Evolutionary conservation across 192 early-diverging fungal genomes (phyloP), one percentile per base, ranked within the genome.

Genomic region (Umbelopsis isabellina): DNA sequence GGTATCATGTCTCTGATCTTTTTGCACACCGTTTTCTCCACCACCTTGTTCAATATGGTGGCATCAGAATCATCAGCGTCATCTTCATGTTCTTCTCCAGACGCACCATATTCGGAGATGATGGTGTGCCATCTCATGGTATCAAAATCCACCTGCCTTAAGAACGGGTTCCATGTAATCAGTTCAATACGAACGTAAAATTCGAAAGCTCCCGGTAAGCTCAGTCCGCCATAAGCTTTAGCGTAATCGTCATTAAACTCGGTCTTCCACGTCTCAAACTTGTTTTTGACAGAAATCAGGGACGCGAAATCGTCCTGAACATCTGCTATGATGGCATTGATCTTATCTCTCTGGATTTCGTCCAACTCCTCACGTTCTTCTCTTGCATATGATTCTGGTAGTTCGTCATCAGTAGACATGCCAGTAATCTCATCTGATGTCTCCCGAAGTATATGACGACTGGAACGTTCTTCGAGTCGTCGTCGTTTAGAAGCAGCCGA

Each of bases 131-230:
- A 80, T n/a, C 55, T 27, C 79, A 80, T 80, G 12, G 58, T 69
- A 66, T 80, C 79, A 58, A 80, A 71, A 18, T 75, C 74, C 10
- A 64, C 13, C 3, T 71, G 64, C 23, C 64, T 33, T 74, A 71
- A 65, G 35, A 86, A 80, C 8, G 86, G 81, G 70, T 86, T 77
- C 82, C 84, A 88, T 0, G 80, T 68, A 20, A 85, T 72, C 7
- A 84, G 69, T 64, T 88, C 83, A 30, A 77, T 75, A n/a, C 86
- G 80, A 9, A 88, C 67, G 65, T 79, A 86, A 49, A 88, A 82
- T 47, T 86, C 84, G 80, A 88, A 88, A 9, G 84, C 86, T 8
- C 77, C 70, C 1, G 86, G 83, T 71, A 88, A 45, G 35, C 83
- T 76, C 0, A 88, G 72, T 1, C 81, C 82, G 13, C 86, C 86